A percentile compares a stretch with the other conserved stretches of the same genome.
Conservation (phyloP, 768 basidiomycete species). For the Boletus subcaerulescens region DNA sequence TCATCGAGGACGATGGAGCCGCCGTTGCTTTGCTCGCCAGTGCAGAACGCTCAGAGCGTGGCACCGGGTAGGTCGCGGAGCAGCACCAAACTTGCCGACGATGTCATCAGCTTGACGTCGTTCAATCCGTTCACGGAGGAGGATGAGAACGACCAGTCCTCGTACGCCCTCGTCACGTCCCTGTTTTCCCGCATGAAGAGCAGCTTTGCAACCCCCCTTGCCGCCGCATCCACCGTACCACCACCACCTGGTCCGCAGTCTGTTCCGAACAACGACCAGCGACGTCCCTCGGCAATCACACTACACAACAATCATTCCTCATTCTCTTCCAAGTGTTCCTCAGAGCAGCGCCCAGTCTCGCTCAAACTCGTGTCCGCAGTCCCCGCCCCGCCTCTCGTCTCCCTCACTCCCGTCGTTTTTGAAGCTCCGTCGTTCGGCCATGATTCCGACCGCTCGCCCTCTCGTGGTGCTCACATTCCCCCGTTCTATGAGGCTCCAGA, state of each 20-base stretch:
- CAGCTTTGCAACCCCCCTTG: constrained; percentile 65
- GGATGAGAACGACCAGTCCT: constrained; percentile 86
- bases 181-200: constrained; percentile 80
- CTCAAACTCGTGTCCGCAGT: constrained; percentile 49
- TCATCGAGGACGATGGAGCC: constrained; percentile 33
- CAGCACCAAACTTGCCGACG: constrained; percentile 54
- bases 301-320: constrained; percentile 45
- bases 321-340: constrained; percentile 44
- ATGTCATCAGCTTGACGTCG: constrained; percentile 73
- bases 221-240: constrained; percentile 44
- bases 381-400: constrained; percentile 80
- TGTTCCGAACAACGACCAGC: constrained; percentile 41
- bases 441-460: constrained; percentile 61
- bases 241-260: constrained; percentile 30
- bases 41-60: constrained; percentile 33
- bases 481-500: constrained; percentile 53
- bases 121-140: constrained; percentile 94
- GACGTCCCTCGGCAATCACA: constrained; percentile 54
- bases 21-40: constrained; percentile 27
- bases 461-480: constrained; percentile 47
- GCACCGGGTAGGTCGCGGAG: constrained; percentile 59
- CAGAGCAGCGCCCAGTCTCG: constrained; percentile 57
- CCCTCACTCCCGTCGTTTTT: constrained; percentile 80
- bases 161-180: constrained; percentile 79
- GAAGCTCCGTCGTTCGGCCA: constrained; percentile 68